Evolutionary conservation across 129 eudicot species (phyloP).

Genomic region (Flaveria bidentis): DNA sequence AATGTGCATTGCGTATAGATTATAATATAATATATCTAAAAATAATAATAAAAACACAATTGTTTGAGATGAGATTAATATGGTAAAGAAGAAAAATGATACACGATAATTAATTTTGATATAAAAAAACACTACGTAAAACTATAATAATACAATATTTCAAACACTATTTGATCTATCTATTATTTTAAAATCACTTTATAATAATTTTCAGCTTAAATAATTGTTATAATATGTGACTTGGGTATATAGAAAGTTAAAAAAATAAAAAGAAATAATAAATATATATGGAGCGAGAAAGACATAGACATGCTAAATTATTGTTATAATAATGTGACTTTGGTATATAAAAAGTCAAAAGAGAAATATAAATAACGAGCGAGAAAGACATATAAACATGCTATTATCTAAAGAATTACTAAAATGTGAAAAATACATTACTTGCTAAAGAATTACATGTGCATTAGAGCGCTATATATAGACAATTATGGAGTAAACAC

Average conservation of each 20-base stretch:
- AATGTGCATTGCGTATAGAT: constrained; percentile 9
- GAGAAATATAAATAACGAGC: neutral
- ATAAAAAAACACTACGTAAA: too few relatives aligned
- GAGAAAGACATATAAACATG: neutral
- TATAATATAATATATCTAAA: neutral
- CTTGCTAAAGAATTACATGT: constrained; percentile 32
- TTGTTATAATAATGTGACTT: neutral
- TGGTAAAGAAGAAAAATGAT: constrained; percentile 5
- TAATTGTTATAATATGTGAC: too few relatives aligned
- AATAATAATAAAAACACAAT: neutral
- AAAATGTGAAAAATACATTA: neutral
- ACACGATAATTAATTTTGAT: too few relatives aligned
- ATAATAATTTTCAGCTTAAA: too few relatives aligned
- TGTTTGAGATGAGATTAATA: constrained; percentile 16
- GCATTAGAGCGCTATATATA: constrained; percentile 26
- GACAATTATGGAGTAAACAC: constrained; percentile 38
- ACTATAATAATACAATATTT: too few relatives aligned
- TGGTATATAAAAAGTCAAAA: neutral
- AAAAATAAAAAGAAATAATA: neutral
- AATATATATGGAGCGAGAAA: neutral
- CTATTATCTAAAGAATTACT: neutral
- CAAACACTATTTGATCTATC: too few relatives aligned
- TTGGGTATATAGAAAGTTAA: too few relatives aligned
- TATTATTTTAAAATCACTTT: too few relatives aligned
- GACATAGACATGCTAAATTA: neutral